Evolutionary conservation across 441 rosid species (phyloP), one percentile per base, ranked within the genome.

Genomic region (Adansonia madagascariensis): DNA sequence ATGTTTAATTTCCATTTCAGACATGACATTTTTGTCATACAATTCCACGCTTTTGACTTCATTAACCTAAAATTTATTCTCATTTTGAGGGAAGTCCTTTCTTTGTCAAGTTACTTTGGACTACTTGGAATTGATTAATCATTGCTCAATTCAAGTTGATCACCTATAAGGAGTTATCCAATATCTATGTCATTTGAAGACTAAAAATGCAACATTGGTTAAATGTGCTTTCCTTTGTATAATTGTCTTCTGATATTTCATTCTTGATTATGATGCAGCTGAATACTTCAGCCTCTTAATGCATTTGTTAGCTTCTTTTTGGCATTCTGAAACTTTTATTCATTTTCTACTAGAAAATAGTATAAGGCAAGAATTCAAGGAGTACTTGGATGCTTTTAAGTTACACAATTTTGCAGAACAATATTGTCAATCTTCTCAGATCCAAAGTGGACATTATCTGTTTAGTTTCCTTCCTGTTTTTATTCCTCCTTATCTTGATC

Each of bases 41-140:
- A 1, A 24, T 63, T 63, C 20, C 0, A 14, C 35, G 46, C 20
- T 12, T 62, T 65, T 41, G 50, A 43, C 3, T 65, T 8, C 52
- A 65, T 65, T 17, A 64, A 43, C 27, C 50, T 65, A 43, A 3
- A 4, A 18, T 66, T 18, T 66, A 43, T 52, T 66, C 71, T 66
- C 53, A 18, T 17, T 15, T 43, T 66, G 15, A n/a, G 8, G 53
- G 7, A n/a, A n/a, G 2, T 20, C 7, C 27, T 64, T 65, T 41
- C 9, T 7, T 41, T 61, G 35, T 10, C n/a, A 61, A 10, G 41
- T 24, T 41, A 41, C 53, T 66, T 66, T 44, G 27, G 44, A 18
- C 5, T 18, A 44, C 53, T 66, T 66, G 31, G 31, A 66, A 27
- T 39, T 39, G 12, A 64, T 44, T 41, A 9, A 7, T 65, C 50